Conservation (phyloP, 2,329 filamentous ascomycete genomes). For the Cladosporium sp. region DNA sequence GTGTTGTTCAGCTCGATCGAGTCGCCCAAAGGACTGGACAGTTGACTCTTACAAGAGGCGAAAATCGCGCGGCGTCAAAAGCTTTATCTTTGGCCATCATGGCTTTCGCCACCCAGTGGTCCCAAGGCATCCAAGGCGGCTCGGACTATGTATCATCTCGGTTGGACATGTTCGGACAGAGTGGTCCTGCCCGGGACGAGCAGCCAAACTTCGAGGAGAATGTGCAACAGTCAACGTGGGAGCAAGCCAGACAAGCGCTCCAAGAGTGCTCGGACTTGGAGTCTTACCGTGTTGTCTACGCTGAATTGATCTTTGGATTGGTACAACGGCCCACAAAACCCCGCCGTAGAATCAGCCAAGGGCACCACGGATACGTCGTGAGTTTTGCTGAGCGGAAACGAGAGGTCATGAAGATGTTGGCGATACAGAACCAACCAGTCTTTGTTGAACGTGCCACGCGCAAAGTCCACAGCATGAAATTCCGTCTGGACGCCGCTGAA, state of each 20-base stretch:
- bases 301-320: slow-evolving; percentile 6
- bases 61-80: slow-evolving; percentile 1
- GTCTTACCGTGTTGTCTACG: slow-evolving; percentile 10
- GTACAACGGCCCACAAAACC: background rate
- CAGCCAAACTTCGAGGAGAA: slow-evolving; percentile 3
- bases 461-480: slow-evolving; percentile 11
- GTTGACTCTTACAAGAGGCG: background rate
- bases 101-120: slow-evolving; percentile 12
- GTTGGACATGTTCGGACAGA: background rate
- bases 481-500: slow-evolving; percentile 3
- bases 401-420: slow-evolving; percentile 9
- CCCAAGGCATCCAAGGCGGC: background rate
- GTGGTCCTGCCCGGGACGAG: background rate
- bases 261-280: slow-evolving; percentile 4
- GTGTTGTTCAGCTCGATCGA: background rate
- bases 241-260: slow-evolving; percentile 2
- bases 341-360: background rate
- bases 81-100: slow-evolving; percentile 9
- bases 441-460: slow-evolving; percentile 7
- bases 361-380: background rate
- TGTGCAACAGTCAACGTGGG: background rate
- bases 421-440: slow-evolving; percentile 4
- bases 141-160: background rate
- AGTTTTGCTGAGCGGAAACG: background rate
- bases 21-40: slow-evolving; percentile 2